Evolutionary conservation across 768 basidiomycete genomes (phyloP), one percentile per base, ranked within the genome.

Genomic region (Thelephora ganbajun): DNA sequence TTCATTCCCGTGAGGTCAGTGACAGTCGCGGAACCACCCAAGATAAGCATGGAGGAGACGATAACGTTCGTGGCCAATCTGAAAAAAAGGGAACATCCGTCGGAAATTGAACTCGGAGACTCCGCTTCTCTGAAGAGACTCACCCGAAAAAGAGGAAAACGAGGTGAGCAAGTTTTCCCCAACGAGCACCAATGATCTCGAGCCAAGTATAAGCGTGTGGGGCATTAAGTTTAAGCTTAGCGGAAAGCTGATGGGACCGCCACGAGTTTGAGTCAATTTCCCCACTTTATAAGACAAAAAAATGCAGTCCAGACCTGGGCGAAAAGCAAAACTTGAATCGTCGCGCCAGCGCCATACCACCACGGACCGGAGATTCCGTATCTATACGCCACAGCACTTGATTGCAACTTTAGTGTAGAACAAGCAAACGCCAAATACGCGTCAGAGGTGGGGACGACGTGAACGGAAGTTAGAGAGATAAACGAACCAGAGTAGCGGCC

Each of bases 291-390:
- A 13, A 3, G 18, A 19, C 11, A 30, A 9, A 30, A 9, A 30
- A 30, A 41, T 14, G 14, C 22, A n/a, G 39, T 33, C 54, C 66
- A 9, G 35, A 79, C 79, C 73, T 78, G 75, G 6, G 90, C 89
- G 57, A 97, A 96, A n/a, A 96, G 76, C 22, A 93, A 70, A 48
- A 96, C 79, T 59, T 89, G 88, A 20, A 90, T 78, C 0, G 82
- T 84, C 19, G 87, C 90, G n/a, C 89, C 90, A 33, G 84, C 77
- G 5, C 85, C 90, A 54, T 92, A 92, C 83, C 86, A 89, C 83
- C 84, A 91, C 0, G 87, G 86, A 0, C 88, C 89, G 3, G 77
- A 79, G 50, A 92, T 80, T 7, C 84, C 91, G 55, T 78, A 89
- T 57, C 83, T 81, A 62, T 93, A 96, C 0, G 80, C 87, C 6